phyloP scores from a whole-genome alignment of 1,284 basidiomycete species.

The Cutaneotrichosporon sp. region DNA sequence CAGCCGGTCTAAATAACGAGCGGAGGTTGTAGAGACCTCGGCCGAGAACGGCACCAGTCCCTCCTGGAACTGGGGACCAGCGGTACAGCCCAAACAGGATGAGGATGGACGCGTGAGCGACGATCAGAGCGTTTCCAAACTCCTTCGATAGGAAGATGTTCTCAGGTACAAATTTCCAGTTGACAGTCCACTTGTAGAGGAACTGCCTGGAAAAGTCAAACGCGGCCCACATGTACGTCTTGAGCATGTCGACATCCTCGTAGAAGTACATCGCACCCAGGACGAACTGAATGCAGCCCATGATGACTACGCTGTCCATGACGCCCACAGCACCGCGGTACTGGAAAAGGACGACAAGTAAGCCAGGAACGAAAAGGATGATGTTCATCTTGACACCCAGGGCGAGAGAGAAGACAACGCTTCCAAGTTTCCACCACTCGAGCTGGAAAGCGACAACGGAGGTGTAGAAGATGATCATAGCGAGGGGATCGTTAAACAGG shows the following conservation, averaged over 20 bases:
- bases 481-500: conserved; percentile 93
- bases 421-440: conserved; percentile 54
- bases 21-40: conserved; percentile 52
- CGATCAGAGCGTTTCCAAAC: conserved; percentile 63
- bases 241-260: conserved; percentile 9
- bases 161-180: conserved; percentile 85
- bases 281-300: conserved; percentile 54
- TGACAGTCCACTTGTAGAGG: conserved; percentile 95
- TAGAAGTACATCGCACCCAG: conserved; percentile 70
- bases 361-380: conserved; percentile 83
- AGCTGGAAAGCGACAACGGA: conserved; percentile 52
- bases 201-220: conserved; percentile 88
- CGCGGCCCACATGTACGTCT: conserved; percentile 67
- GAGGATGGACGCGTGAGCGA: conserved; percentile 61
- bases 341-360: conserved; percentile 74
- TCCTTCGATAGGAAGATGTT: conserved; percentile 62
- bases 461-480: conserved; percentile 57
- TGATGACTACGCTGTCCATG: conserved; percentile 55
- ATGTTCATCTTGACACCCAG: conserved; percentile 96
- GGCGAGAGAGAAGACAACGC: conserved; percentile 52
- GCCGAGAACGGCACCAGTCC: conserved; percentile 56
- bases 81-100: conserved; percentile 64
- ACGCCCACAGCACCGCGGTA: conserved; percentile 61
- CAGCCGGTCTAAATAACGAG: conserved; percentile 16
- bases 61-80: conserved; percentile 65